Evolutionary conservation across 192 early-diverging fungal genomes (phyloP).

Genomic region (Phycomyces nitens): DNA sequence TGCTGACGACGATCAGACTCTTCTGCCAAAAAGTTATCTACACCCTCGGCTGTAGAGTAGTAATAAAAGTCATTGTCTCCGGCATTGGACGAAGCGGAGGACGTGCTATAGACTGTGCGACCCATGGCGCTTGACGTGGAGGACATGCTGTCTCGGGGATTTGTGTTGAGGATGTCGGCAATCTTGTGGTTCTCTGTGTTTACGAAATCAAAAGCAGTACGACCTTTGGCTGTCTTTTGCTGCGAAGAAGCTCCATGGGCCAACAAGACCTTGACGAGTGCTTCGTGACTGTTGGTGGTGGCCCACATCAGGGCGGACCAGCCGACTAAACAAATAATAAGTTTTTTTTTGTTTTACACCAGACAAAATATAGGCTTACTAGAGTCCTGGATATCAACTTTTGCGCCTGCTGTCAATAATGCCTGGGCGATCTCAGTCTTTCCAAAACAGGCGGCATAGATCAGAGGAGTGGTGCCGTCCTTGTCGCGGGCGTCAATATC

Average conservation of each 20-base stretch:
- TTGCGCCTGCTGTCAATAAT: slow-evolving; percentile 73
- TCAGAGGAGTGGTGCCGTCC: slow-evolving; percentile 83
- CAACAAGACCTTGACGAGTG: slow-evolving; percentile 70
- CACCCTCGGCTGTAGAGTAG: slow-evolving; percentile 23
- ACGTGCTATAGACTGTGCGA: slow-evolving; percentile 13
- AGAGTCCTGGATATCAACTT: slow-evolving; percentile 67
- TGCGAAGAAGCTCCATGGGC: slow-evolving; percentile 71
- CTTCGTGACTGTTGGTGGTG: slow-evolving; percentile 76
- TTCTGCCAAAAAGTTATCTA: slow-evolving; percentile 21
- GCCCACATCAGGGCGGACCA: slow-evolving; percentile 95
- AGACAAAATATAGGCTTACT: slow-evolving; percentile 21
- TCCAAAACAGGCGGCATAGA: slow-evolving; percentile 88
- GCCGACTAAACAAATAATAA: slow-evolving; percentile 47
- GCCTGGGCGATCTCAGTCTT: slow-evolving; percentile 66
- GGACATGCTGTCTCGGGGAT: slow-evolving; percentile 30
- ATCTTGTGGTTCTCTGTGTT: slow-evolving; percentile 51
- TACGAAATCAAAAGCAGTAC: slow-evolving; percentile 77
- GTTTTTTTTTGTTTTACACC: slow-evolving; percentile 1
- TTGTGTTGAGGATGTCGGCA: slow-evolving; percentile 45
- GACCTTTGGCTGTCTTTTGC: slow-evolving; percentile 67
- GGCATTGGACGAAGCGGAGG: slow-evolving; percentile 24
- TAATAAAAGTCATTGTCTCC: slow-evolving; percentile 32
- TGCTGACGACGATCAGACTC: slow-evolving; percentile 22
- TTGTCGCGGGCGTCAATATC: slow-evolving; percentile 82
- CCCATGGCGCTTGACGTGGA: slow-evolving; percentile 20